Evolutionary conservation across 164 flowering plant genomes (phyloP).

Genomic region (Santalum album): DNA sequence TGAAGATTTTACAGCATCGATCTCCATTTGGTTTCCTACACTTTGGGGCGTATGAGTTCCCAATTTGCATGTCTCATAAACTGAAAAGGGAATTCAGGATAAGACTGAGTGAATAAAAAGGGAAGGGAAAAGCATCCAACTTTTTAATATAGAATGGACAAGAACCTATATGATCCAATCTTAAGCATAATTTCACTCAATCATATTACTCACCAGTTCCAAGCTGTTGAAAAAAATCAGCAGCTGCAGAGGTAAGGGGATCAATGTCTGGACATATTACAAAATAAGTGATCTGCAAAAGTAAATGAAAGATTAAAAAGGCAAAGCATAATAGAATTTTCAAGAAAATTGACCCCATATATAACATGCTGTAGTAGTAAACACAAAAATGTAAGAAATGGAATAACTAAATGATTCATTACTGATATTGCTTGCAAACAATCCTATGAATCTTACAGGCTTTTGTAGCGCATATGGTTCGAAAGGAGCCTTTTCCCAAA

Average conservation of each 20-base stretch:
- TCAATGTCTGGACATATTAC: slow-evolving; percentile 93
- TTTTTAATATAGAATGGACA: not conserved
- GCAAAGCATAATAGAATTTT: not conserved
- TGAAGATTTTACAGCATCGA: slow-evolving; percentile 53
- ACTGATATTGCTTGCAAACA: no score
- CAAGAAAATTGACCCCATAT: not conserved
- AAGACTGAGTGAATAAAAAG: slow-evolving; percentile 10
- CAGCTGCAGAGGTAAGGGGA: slow-evolving; percentile 75
- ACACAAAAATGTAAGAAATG: no score
- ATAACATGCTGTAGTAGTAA: no score
- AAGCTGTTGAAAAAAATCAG: slow-evolving; percentile 92
- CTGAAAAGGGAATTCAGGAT: slow-evolving; percentile 27
- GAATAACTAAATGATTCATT: no score
- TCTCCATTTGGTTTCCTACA: slow-evolving; percentile 65
- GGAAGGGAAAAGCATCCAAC: not conserved
- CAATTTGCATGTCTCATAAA: slow-evolving; percentile 91
- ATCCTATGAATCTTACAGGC: slow-evolving; percentile 72
- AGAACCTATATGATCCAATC: not conserved
- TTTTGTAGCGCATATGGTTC: slow-evolving; percentile 93
- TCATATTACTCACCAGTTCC: slow-evolving; percentile 72
- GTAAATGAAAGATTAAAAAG: slow-evolving; percentile 2
- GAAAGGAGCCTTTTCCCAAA: slow-evolving; percentile 97
- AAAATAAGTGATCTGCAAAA: slow-evolving; percentile 69
- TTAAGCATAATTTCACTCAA: not conserved
- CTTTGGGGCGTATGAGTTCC: slow-evolving; percentile 82